Evolutionary conservation across 2,329 filamentous ascomycete genomes (phyloP).

Genomic region (Aspergillus vadensis): DNA sequence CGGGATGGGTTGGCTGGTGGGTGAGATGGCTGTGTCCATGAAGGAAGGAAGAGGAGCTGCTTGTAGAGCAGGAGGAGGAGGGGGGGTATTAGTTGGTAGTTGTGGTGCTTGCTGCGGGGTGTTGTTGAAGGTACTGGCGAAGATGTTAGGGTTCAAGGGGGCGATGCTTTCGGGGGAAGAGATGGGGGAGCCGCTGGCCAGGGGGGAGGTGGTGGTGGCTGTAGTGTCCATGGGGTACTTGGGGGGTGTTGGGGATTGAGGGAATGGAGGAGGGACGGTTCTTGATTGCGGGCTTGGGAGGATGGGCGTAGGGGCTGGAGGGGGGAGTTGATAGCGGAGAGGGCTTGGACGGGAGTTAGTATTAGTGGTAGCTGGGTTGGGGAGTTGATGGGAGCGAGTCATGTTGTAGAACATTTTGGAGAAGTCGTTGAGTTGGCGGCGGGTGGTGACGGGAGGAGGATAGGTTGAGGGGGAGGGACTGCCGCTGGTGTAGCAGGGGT

Average conservation of each 20-base stretch:
- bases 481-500: constrained; percentile 15
- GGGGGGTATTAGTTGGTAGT: not conserved
- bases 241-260: constrained; percentile 13
- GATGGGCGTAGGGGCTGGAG: constrained; percentile 12
- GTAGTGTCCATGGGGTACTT: not conserved
- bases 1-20: constrained; percentile 17
- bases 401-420: constrained; percentile 39
- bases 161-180: constrained; percentile 19
- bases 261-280: constrained; percentile 15
- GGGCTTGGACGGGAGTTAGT: constrained; percentile 27
- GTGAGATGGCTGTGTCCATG: constrained; percentile 25
- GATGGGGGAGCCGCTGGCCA: constrained; percentile 13
- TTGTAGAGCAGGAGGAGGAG: no score
- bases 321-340: constrained; percentile 27
- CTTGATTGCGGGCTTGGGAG: constrained; percentile 9
- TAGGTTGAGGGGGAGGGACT: constrained; percentile 14
- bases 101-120: not conserved
- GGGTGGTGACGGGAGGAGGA: constrained; percentile 11
- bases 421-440: constrained; percentile 33
- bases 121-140: constrained; percentile 9
- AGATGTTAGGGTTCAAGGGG: not conserved
- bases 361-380: constrained; percentile 19
- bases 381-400: constrained; percentile 34
- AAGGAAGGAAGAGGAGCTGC: constrained; percentile 24
- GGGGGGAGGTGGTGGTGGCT: constrained; percentile 4